These are phyloP conservation scores for Williopsis jadinii DNA, from an alignment of 1,139 yeast species.

Conservation along the genomic window DNA sequence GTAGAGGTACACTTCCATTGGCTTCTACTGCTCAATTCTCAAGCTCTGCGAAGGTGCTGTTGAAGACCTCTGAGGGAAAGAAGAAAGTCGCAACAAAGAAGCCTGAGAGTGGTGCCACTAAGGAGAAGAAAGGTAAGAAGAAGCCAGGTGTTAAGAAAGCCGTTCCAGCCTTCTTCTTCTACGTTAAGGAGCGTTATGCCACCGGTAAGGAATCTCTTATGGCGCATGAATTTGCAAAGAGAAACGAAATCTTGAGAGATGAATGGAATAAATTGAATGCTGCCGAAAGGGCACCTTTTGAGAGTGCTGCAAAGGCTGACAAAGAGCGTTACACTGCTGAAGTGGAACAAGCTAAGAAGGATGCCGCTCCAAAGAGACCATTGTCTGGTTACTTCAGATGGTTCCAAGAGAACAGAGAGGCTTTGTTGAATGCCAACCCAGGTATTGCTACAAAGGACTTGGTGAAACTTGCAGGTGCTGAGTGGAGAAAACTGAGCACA, in stretches of 20 bases:
- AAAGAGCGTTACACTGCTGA: slow-evolving; percentile 10
- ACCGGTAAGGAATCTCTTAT: slow-evolving; percentile 8
- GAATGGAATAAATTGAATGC: slow-evolving; percentile 23
- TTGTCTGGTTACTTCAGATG: slow-evolving; percentile 19
- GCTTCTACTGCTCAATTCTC: slow-evolving; percentile 1
- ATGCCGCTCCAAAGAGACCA: slow-evolving; percentile 25
- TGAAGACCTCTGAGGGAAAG: slow-evolving; percentile 5
- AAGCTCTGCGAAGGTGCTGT: not conserved
- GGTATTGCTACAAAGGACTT: slow-evolving; percentile 14
- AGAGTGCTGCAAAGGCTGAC: slow-evolving; percentile 7
- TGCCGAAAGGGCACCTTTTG: slow-evolving; percentile 16
- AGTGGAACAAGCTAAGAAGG: slow-evolving; percentile 9
- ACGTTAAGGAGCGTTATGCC: slow-evolving; percentile 9
- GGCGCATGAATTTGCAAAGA: slow-evolving; percentile 8
- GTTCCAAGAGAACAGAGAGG: slow-evolving; percentile 14
- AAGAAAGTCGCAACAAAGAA: slow-evolving; percentile 1
- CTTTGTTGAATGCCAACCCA: slow-evolving; percentile 18
- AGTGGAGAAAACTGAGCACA: slow-evolving; percentile 23
- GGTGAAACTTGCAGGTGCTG: slow-evolving; percentile 19
- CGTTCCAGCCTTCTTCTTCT: slow-evolving; percentile 9
- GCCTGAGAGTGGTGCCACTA: not conserved
- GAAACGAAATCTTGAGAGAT: slow-evolving; percentile 8
- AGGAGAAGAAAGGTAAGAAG: not conserved
- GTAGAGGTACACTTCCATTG: not conserved
- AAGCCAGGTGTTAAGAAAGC: slow-evolving; percentile 9